Evolutionary conservation across 257 asterid species (phyloP).

Genomic region (Primulina huaijiensis): DNA sequence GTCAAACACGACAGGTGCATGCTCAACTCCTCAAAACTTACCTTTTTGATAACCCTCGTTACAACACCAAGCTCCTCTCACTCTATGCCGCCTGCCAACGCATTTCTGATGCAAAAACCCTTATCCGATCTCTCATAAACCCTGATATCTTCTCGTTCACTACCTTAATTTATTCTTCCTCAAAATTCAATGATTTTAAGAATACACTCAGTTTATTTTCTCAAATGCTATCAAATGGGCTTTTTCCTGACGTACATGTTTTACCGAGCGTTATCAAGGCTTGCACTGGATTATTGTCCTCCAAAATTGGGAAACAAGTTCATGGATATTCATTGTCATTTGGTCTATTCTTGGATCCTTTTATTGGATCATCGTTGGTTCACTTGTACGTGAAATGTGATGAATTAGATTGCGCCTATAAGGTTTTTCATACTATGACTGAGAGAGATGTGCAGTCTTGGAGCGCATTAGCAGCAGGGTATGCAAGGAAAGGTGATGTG

Average conservation of each 20-base stretch:
- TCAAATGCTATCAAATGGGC: conserved; percentile 33
- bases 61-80: conserved; percentile 52
- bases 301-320: conserved; percentile 55
- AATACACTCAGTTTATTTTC: conserved; percentile 44
- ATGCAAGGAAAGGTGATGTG: conserved; percentile 75
- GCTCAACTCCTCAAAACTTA: conserved; percentile 58
- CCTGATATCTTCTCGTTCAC: conserved; percentile 52
- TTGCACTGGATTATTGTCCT: conserved; percentile 53
- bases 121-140: conserved; percentile 35
- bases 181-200: conserved; percentile 46
- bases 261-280: conserved; percentile 69
- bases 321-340: conserved; percentile 67
- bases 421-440: conserved; percentile 49
- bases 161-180: conserved; percentile 56
- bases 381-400: conserved; percentile 68
- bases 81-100: conserved; percentile 47
- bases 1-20: conserved; percentile 57
- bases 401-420: conserved; percentile 46
- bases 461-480: conserved; percentile 79
- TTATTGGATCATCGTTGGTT: conserved; percentile 64
- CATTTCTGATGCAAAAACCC: conserved; percentile 44
- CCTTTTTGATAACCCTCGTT: conserved; percentile 35
- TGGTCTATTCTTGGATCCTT: conserved; percentile 56
- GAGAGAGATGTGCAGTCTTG: conserved; percentile 60
- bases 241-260: conserved; percentile 63